Evolutionary conservation across 139 green algal genomes (phyloP).

Genomic region (Yamagishiella unicocca): DNA sequence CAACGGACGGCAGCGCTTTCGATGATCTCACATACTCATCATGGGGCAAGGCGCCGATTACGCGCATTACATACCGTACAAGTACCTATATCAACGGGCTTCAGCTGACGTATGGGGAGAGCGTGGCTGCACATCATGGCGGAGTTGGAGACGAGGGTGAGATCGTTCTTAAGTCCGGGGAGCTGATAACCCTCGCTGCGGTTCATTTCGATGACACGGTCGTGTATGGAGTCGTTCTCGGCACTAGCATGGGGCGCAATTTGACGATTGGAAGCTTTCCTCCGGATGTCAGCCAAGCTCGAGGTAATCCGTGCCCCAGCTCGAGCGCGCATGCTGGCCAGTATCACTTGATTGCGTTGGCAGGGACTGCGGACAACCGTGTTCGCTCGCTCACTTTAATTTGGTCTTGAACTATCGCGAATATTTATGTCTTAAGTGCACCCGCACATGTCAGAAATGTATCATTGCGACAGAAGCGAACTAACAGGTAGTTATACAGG

Average conservation of each 20-base stretch:
- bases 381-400: neutral
- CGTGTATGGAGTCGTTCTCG: neutral
- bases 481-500: neutral
- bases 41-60: neutral
- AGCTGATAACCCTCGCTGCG: neutral
- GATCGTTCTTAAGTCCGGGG: neutral
- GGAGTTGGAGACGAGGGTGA: neutral
- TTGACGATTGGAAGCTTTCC: neutral
- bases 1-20: neutral
- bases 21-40: neutral
- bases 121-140: neutral
- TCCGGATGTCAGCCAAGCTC: neutral
- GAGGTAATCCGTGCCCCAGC: neutral
- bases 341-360: neutral
- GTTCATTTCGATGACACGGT: conserved; percentile 7
- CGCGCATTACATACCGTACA: neutral
- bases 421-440: neutral
- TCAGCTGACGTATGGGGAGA: neutral
- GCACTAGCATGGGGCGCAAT: neutral
- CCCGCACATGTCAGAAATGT: too few relatives aligned
- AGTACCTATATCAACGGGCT: neutral
- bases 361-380: neutral
- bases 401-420: neutral
- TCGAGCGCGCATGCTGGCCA: neutral
- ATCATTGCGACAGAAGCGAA: neutral